These are phyloP conservation scores for Aspergillus awamori DNA, from an alignment of 2,329 filamentous ascomycete species.

Conservation along the genomic window DNA sequence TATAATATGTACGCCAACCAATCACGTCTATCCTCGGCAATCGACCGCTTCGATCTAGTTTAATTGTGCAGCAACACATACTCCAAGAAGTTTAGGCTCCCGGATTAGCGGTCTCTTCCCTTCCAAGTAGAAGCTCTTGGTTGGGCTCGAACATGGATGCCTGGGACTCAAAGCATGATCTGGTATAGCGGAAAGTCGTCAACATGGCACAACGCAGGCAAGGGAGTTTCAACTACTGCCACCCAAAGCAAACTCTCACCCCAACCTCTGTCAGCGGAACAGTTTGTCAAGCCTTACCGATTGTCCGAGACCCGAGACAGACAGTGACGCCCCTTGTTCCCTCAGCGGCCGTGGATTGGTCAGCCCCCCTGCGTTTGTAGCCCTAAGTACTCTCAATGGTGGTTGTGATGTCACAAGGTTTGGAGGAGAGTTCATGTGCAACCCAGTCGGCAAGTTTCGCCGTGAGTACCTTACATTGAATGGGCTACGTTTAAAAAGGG, in stretches of 20 bases:
- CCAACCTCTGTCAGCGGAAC: neutral
- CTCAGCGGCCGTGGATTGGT: neutral
- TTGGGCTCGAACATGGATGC: neutral
- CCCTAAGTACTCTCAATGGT: neutral
- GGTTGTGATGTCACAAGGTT: neutral
- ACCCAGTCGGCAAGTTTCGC: neutral
- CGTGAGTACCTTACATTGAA: neutral
- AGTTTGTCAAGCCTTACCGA: neutral
- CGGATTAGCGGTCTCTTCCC: neutral
- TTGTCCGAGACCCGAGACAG: conserved; percentile 1
- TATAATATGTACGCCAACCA: neutral
- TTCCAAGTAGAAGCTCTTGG: neutral
- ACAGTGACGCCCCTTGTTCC: neutral
- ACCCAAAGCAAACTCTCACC: neutral
- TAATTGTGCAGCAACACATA: neutral
- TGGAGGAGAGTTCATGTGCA: neutral
- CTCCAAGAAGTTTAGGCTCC: neutral
- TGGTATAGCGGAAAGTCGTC: neutral
- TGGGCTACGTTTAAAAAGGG: neutral
- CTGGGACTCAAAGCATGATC: neutral
- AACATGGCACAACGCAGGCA: neutral
- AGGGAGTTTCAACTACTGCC: neutral
- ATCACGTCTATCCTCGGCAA: neutral
- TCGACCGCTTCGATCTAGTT: neutral
- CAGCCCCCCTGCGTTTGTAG: neutral